These are phyloP conservation scores for Saccharomycodes ludwigii DNA, from an alignment of 805 yeast genomes.

Conservation along the genomic window DNA sequence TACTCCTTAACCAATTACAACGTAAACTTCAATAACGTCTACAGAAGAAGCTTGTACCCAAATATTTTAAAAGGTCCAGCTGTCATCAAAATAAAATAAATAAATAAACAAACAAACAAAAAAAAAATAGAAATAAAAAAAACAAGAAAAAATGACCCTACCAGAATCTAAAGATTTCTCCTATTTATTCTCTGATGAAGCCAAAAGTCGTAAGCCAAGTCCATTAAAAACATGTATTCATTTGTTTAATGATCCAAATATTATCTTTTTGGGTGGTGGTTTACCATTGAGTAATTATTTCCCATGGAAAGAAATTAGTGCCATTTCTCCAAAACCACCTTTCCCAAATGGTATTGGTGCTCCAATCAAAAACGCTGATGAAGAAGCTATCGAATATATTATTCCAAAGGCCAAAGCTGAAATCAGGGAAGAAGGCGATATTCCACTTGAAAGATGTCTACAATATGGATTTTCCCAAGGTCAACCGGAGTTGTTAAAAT, in stretches of 20 bases:
- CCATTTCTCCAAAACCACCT: slow-evolving; percentile 69
- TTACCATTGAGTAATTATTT: slow-evolving; percentile 83
- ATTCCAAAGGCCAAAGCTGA: slow-evolving; percentile 26
- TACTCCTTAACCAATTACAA: too few relatives aligned
- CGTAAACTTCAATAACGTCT: too few relatives aligned
- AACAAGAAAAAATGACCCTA: slow-evolving; percentile 14
- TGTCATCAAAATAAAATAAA: not conserved
- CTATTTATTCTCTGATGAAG: slow-evolving; percentile 67
- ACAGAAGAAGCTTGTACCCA: not conserved
- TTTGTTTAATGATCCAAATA: slow-evolving; percentile 57
- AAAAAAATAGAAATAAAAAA: not conserved
- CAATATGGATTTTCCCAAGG: slow-evolving; percentile 89
- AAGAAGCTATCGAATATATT: slow-evolving; percentile 14
- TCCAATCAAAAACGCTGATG: slow-evolving; percentile 28
- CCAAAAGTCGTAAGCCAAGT: slow-evolving; percentile 63
- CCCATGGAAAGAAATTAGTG: slow-evolving; percentile 73
- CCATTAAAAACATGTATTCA: slow-evolving; percentile 77
- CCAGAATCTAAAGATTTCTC: slow-evolving; percentile 56
- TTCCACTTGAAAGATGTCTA: slow-evolving; percentile 73
- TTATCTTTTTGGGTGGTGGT: slow-evolving; percentile 92
- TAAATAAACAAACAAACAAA: not conserved
- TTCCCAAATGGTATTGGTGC: slow-evolving; percentile 69
- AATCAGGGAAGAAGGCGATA: slow-evolving; percentile 36
- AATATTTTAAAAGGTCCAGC: too few relatives aligned
- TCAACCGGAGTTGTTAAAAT: slow-evolving; percentile 53